Base-by-base conservation (phyloP, 2,329 filamentous ascomycete species). In the Alternaria gaisen region DNA sequence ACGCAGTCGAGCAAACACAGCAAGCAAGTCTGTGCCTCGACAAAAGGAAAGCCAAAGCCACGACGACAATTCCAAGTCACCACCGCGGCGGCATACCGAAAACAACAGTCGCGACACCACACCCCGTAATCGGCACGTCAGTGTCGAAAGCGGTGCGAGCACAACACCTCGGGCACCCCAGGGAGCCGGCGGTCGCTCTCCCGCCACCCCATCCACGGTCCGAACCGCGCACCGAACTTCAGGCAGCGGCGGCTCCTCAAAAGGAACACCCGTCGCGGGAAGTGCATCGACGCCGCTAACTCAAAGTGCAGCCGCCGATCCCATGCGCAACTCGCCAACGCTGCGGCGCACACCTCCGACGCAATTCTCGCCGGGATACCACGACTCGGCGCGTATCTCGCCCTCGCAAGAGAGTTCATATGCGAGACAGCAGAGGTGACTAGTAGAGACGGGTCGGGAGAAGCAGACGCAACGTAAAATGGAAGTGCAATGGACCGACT, bases 401-500 rank as follows among this genome's bases (percentile, higher is more conserved):
- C 73, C 75, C 1, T 69, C 57, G 30, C 69, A 70, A 55, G 72
- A 70, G 53, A 72, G 64, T 65, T 68, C 67, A 34, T 65, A 77
- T 63, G 57, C 52, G 4, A 57, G 67, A 36, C 69, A 69, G 56
- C 70, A 71, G 28, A 68, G 69, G 65, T 77, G 75, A 78, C 75
- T 72, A 57, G 63, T 67, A 60, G 70, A 71, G 67, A 68, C 68
- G 73, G 74, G 72, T 50, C 67, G 65, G 65, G 74, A 75, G 52
- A 70, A 71, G 34, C 34, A 38, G 14, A 38, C 34, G 54, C 53
- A 70, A 62, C 71, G 74, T 47, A 77, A 72, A 60, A 76, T 78
- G 74, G 71, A 76, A 53, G 75, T 78, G 12, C 70, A 77, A 60
- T 78, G 74, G 74, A 73, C 72, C 9, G 71, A 72, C 26, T 68